Percentiles rank a stretch among this genome's conserved stretches.
phyloP scores from a whole-genome alignment of 2,329 filamentous ascomycete genomes.

The Acephala macrosclerotiorum region DNA sequence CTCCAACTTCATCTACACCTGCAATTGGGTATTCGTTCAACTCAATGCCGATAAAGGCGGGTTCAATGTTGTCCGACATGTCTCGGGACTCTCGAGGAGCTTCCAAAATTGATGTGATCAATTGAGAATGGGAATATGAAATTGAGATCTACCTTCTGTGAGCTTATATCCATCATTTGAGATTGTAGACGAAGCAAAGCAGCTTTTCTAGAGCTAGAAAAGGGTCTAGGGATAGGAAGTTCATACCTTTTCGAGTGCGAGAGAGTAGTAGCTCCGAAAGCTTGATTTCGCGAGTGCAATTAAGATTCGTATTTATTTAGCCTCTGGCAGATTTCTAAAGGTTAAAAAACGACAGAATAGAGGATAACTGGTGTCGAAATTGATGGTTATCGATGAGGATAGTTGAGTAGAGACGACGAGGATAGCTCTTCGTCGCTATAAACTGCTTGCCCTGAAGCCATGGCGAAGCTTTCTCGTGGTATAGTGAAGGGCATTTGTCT shows the following conservation, averaged over 20 bases:
- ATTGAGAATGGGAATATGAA: background rate
- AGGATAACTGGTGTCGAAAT: background rate
- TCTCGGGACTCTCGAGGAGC: background rate
- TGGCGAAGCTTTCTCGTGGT: background rate
- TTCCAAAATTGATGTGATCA: background rate
- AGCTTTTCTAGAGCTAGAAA: background rate
- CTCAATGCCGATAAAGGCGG: background rate
- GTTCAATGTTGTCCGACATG: background rate
- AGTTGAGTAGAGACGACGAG: background rate
- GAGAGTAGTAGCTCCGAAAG: background rate
- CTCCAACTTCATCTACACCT: background rate
- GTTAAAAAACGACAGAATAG: background rate
- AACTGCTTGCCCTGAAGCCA: background rate
- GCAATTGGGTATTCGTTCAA: background rate
- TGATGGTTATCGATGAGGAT: constrained; percentile 4
- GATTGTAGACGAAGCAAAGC: background rate
- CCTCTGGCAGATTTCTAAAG: background rate
- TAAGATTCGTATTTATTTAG: background rate
- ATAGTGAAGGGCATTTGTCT: constrained; percentile 5
- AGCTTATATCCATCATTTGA: background rate
- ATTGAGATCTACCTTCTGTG: background rate
- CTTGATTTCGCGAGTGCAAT: background rate
- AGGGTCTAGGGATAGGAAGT: background rate
- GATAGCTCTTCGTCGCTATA: background rate
- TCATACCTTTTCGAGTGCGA: background rate